Evolutionary conservation across 306 rosid species (phyloP).

Genomic region (Quercus berberidifolia): DNA sequence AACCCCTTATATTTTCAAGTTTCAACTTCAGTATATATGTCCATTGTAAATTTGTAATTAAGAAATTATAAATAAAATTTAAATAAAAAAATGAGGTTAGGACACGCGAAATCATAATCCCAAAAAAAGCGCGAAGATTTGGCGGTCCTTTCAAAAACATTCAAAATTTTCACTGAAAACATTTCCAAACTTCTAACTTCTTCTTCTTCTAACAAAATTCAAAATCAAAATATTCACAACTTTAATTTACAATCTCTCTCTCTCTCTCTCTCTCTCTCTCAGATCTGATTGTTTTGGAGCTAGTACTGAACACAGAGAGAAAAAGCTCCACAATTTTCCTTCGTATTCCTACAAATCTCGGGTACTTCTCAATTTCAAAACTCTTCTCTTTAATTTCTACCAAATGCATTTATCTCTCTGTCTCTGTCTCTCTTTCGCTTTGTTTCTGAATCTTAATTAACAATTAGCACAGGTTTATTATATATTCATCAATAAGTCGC

Average conservation of each 20-base stretch:
- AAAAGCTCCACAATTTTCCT: neutral
- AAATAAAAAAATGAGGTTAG: no score
- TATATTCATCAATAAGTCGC: no score
- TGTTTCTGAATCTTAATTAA: neutral
- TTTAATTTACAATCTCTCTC: neutral
- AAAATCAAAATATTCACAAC: neutral
- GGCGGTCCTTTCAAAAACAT: conserved; percentile 37
- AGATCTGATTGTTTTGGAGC: conserved; percentile 10
- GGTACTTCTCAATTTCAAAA: conserved; percentile 10
- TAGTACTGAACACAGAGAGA: neutral
- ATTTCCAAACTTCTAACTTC: no score
- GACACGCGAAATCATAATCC: no score
- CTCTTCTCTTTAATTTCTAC: neutral
- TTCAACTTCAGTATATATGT: no score
- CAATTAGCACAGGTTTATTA: no score
- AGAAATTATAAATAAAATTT: no score
- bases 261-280: neutral
- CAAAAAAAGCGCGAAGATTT: conserved; percentile 43
- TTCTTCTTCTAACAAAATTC: neutral
- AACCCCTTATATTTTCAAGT: no score
- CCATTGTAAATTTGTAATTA: no score
- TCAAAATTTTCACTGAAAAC: conserved; percentile 23
- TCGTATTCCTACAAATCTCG: conserved; percentile 9
- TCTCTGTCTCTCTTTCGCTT: neutral
- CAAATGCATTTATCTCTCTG: neutral